phyloP scores from a whole-genome alignment of 2,329 filamentous ascomycete genomes.

The Niveomyces coronatus region DNA sequence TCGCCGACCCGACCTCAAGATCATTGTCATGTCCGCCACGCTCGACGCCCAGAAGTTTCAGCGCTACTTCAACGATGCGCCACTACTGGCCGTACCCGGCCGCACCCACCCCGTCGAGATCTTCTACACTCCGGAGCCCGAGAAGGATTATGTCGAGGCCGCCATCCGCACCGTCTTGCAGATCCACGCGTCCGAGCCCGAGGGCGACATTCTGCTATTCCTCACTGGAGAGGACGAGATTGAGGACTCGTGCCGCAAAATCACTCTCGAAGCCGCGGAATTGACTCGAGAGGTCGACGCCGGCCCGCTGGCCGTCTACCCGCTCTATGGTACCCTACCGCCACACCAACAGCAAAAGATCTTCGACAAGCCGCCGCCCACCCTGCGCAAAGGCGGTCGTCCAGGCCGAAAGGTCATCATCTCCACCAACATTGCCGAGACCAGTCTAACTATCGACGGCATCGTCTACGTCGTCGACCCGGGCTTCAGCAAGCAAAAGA shows the following conservation, averaged over 20 bases:
- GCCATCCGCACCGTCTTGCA: slow-evolving; percentile 90
- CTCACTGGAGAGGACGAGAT: slow-evolving; percentile 98
- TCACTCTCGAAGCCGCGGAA: slow-evolving; percentile 81
- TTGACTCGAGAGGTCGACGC: slow-evolving; percentile 84
- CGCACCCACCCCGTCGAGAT: slow-evolving; percentile 96
- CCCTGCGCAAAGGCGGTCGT: slow-evolving; percentile 62
- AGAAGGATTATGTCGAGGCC: slow-evolving; percentile 93
- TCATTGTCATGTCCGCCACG: slow-evolving; percentile 98
- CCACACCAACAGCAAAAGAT: slow-evolving; percentile 91
- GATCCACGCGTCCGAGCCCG: slow-evolving; percentile 85
- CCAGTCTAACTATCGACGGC: slow-evolving; percentile 92
- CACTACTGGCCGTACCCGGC: slow-evolving; percentile 85
- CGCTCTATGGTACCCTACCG: slow-evolving; percentile 86
- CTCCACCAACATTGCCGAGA: slow-evolving; percentile 97
- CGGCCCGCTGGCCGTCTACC: slow-evolving; percentile 82
- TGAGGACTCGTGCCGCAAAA: slow-evolving; percentile 90
- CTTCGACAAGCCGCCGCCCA: slow-evolving; percentile 76
- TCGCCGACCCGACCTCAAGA: slow-evolving; percentile 81
- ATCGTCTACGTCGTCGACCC: slow-evolving; percentile 99
- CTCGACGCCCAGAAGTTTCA: slow-evolving; percentile 98
- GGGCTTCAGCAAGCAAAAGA: slow-evolving; percentile 98
- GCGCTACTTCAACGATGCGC: slow-evolving; percentile 90
- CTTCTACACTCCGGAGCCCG: slow-evolving; percentile 94
- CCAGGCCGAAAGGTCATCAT: slow-evolving; percentile 92
- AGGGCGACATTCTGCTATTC: slow-evolving; percentile 91